Conservation (phyloP, 768 basidiomycete genomes). For the Termitomyces sp. region DNA sequence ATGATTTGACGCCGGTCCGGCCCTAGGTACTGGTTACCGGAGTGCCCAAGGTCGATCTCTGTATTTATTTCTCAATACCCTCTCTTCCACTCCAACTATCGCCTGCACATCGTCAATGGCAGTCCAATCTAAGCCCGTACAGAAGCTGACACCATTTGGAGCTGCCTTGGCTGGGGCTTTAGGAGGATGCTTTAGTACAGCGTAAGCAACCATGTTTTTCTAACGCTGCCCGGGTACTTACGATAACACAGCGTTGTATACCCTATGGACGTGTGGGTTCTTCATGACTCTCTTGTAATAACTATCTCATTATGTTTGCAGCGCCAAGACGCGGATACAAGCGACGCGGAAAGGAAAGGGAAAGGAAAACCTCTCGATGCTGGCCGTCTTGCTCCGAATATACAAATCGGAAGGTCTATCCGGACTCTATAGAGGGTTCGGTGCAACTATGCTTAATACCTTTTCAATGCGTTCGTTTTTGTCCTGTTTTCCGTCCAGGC, state of each 20-base stretch:
- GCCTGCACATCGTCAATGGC: constrained; percentile 30
- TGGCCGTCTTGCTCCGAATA: constrained; percentile 62
- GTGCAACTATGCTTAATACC: constrained; percentile 96
- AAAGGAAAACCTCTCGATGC: constrained; percentile 53
- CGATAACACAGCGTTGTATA: constrained; percentile 69
- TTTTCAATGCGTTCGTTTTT: constrained; percentile 89
- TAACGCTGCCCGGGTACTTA: constrained; percentile 2
- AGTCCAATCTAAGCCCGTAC: constrained; percentile 51
- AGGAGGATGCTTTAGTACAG: constrained; percentile 89
- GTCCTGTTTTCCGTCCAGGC: background rate
- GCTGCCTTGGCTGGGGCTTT: constrained; percentile 90
- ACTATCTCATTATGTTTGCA: constrained; percentile 24
- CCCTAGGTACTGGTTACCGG: constrained; percentile 2
- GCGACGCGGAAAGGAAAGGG: constrained; percentile 56
- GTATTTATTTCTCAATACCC: constrained; percentile 14
- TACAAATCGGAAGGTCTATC: constrained; percentile 74
- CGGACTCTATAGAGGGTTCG: constrained; percentile 89
- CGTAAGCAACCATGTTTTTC: constrained; percentile 48
- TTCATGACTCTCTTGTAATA: background rate
- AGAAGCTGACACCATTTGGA: constrained; percentile 79
- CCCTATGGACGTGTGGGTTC: constrained; percentile 84
- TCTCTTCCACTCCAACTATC: constrained; percentile 7
- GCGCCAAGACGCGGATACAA: constrained; percentile 94
- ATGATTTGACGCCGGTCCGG: constrained; percentile 12
- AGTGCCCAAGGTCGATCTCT: background rate